phyloP scores from a whole-genome alignment of 306 rosid genomes.

The Luffa acutangula region DNA sequence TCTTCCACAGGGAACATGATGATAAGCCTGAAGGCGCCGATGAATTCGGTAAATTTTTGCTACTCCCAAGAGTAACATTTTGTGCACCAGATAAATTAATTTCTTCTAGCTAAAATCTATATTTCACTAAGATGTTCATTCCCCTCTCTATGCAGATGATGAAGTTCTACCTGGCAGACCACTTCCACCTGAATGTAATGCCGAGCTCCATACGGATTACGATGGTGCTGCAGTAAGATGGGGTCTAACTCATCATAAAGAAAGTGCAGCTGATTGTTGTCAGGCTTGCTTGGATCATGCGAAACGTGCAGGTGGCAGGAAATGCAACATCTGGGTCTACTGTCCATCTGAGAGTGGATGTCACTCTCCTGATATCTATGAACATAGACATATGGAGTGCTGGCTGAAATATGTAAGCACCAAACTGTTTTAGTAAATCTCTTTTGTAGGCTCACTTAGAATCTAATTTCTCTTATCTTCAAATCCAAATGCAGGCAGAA shows the following conservation, averaged over 20 bases:
- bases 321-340: constrained; percentile 93
- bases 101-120: background rate
- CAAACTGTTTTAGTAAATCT: background rate
- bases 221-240: constrained; percentile 83
- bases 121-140: constrained; percentile 11
- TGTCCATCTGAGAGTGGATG: constrained; percentile 84
- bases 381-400: constrained; percentile 77
- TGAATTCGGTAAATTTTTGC: constrained; percentile 42
- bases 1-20: constrained; percentile 43
- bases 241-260: constrained; percentile 92
- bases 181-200: constrained; percentile 52
- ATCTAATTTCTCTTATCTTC: constrained; percentile 13
- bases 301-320: constrained; percentile 46
- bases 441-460: background rate
- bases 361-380: constrained; percentile 80
- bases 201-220: constrained; percentile 77
- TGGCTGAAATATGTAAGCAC: constrained; percentile 88
- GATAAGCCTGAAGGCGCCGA: constrained; percentile 64
- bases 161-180: constrained; percentile 79
- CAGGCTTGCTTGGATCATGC: constrained; percentile 93
- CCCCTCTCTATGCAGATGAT: constrained; percentile 37
- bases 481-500: constrained; percentile 50
- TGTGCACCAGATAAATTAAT: background rate
- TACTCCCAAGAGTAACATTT: background rate
- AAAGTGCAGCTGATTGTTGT: constrained; percentile 96